phyloP scores from a whole-genome alignment of 1,139 yeast genomes.

The Scheffersomyces titani region DNA sequence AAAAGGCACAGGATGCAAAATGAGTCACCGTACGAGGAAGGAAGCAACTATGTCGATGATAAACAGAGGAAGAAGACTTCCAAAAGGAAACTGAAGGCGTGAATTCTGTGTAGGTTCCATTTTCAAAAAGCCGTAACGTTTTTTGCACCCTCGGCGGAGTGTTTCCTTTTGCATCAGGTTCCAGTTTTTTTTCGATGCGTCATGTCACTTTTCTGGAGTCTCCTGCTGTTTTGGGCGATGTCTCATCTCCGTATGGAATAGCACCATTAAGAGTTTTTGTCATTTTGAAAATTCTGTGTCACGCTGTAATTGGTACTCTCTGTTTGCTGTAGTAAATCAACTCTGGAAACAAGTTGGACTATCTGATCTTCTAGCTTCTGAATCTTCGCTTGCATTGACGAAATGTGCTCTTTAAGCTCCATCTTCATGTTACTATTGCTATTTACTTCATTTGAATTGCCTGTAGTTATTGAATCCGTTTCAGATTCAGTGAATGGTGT shows the following conservation, averaged over 20 bases:
- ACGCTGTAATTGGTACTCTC: background rate
- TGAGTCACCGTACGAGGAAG: background rate
- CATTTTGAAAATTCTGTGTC: background rate
- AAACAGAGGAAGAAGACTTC: background rate
- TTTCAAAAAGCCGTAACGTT: background rate
- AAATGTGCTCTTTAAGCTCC: conserved; percentile 2
- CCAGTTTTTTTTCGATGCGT: background rate
- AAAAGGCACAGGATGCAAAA: background rate
- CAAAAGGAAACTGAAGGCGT: background rate
- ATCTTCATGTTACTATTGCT: background rate
- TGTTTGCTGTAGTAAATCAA: background rate
- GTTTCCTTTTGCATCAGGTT: conserved; percentile 1
- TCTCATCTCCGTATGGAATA: background rate
- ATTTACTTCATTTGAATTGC: background rate
- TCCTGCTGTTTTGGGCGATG: background rate
- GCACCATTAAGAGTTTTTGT: background rate
- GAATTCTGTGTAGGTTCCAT: background rate
- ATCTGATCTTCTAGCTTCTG: background rate
- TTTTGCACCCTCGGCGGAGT: background rate
- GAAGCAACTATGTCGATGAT: background rate
- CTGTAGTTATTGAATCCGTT: background rate
- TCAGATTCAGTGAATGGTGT: background rate
- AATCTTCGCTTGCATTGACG: background rate
- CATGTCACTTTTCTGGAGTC: background rate
- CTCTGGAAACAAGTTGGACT: background rate